Evolutionary conservation across 257 asterid species (phyloP), one percentile per base, ranked within the genome.

Genomic region (Ocimum tenuiflorum): DNA sequence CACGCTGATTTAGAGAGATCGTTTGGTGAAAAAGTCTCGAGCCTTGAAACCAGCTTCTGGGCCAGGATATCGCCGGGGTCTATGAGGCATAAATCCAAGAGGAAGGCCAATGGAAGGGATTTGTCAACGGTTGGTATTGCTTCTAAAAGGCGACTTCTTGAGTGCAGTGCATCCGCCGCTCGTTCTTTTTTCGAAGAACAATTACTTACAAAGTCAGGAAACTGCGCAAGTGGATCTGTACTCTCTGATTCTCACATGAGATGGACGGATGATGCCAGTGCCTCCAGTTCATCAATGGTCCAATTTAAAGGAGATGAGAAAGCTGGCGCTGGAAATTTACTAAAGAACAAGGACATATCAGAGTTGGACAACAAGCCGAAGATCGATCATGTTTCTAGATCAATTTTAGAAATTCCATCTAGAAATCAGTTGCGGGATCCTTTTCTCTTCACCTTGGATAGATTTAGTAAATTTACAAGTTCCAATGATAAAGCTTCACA

Each of bases 1-100:
- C 97, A 94, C 75, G 92, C 99, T 38, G 97, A 94, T 81, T 76
- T 94, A 66, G 99, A 94, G 89, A 94, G 81, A 74, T 82, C 99
- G 39, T 94, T 94, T 73, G 97, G 96, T 63, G 85, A 81, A 56
- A 94, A 80, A 74, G 73, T 83, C 74, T 67, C 90, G 9, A 65
- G 82, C 55, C 63, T 78, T 0, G 94, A 82, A 60, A 38, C 76
- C 35, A 81, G 72, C 69, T 65, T 82, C 72, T 94, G 94, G 95
- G 83, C 91, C 7, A 83, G 80, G 76, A 49, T 92, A 48, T 70
- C 88, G 80, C 94, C 91, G 11, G 82, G 78, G 27, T 69, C 82
- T 15, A 36, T 78, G 63, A 79, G 82, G 75, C 81, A 79, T 41
- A 82, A 66, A 63, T 83, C 82, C 49, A 94, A 87, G 87, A 85